A percentile compares a stretch with the other conserved stretches of the same genome.
phyloP scores from a whole-genome alignment of 169 alveolate species.

The Amoebophrya sp. region DNA sequence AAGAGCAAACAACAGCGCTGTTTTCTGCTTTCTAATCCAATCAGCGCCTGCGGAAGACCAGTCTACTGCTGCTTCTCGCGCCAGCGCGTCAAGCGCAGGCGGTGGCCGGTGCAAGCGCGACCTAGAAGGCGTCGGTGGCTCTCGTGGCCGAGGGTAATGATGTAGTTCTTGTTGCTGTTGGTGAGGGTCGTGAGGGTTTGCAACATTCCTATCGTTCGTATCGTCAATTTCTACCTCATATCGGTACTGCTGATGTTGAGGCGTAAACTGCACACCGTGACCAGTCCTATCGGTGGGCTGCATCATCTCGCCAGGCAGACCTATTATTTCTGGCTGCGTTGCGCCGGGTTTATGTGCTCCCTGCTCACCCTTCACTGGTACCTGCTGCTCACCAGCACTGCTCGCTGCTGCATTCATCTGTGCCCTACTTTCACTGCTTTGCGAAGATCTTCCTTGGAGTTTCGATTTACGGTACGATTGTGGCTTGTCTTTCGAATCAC shows the following conservation, averaged over 20 bases:
- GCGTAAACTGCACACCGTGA: neutral
- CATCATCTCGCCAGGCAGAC: no score
- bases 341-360: no score
- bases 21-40: slow-evolving; percentile 2
- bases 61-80: neutral
- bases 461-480: no score
- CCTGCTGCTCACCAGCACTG: no score
- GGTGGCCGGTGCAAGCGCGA: neutral
- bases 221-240: no score
- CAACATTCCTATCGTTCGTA: no score
- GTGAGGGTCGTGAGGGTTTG: neutral
- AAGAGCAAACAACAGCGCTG: neutral
- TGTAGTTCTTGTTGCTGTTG: neutral
- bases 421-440: no score
- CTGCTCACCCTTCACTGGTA: no score
- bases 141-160: neutral
- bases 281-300: neutral
- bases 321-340: no score
- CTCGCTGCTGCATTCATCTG: no score
- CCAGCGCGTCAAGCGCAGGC: neutral
- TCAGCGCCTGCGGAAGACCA: neutral
- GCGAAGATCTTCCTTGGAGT: no score
- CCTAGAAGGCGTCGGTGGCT: neutral
- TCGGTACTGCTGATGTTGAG: neutral
- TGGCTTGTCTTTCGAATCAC: no score